Conservation (phyloP, 306 rosid genomes). For the Astragalus glycyphyllos region DNA sequence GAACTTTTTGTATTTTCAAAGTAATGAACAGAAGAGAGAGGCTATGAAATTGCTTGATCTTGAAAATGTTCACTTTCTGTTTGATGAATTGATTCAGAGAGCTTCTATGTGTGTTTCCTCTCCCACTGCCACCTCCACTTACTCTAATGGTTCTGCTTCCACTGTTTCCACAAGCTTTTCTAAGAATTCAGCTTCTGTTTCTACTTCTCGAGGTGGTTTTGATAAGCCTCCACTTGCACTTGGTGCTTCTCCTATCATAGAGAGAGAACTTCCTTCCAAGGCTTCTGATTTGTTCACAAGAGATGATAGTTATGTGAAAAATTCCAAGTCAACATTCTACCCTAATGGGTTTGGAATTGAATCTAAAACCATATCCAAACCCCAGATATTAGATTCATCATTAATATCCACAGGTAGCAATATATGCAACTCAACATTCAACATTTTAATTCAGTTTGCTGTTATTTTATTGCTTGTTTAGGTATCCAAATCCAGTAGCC, state of each 20-base stretch:
- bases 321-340: constrained; percentile 53
- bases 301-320: constrained; percentile 78
- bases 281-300: constrained; percentile 52
- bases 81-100: constrained; percentile 80
- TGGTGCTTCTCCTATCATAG: constrained; percentile 45
- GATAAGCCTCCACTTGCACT: constrained; percentile 35
- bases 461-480: constrained; percentile 24
- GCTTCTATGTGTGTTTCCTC: constrained; percentile 72
- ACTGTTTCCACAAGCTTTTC: constrained; percentile 30
- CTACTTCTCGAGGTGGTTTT: constrained; percentile 42
- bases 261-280: constrained; percentile 44
- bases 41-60: constrained; percentile 76
- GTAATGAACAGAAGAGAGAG: constrained; percentile 72
- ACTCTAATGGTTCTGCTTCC: constrained; percentile 45
- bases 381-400: constrained; percentile 67
- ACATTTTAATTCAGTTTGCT: background rate
- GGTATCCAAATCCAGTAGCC: background rate
- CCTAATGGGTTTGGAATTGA: constrained; percentile 60
- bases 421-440: constrained; percentile 21
- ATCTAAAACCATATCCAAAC: constrained; percentile 52
- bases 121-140: background rate
- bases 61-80: constrained; percentile 64
- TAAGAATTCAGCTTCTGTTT: constrained; percentile 41
- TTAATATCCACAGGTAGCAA: constrained; percentile 51
- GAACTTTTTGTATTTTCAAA: constrained; percentile 56